These are phyloP conservation scores for Colletotrichum sp. DNA, from an alignment of 2,329 filamentous ascomycete genomes.

Conservation along the genomic window DNA sequence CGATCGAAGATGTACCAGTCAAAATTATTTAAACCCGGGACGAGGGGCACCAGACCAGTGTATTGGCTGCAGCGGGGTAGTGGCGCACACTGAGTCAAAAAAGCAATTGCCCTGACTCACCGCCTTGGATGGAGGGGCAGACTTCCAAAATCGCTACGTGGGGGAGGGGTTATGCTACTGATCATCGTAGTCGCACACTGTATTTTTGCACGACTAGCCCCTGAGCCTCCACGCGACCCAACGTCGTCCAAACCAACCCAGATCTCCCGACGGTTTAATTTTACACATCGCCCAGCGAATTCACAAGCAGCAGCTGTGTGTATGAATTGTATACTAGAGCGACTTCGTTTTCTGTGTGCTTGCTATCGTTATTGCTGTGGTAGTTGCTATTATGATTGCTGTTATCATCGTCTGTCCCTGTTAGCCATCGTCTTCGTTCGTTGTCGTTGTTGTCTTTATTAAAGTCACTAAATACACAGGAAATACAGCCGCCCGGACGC, in stretches of 20 bases:
- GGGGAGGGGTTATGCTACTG: slow-evolving; percentile 6
- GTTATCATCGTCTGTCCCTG: too few species aligned
- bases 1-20: slow-evolving; percentile 5
- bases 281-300: not conserved
- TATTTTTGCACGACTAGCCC: not conserved
- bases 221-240: not conserved
- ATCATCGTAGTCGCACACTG: not conserved
- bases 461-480: too few species aligned
- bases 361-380: too few species aligned
- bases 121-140: slow-evolving; percentile 18
- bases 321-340: not conserved
- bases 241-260: not conserved
- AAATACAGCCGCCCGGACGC: too few species aligned
- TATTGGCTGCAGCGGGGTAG: slow-evolving; percentile 20
- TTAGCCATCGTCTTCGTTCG: too few species aligned
- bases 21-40: slow-evolving; percentile 8
- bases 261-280: not conserved
- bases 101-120: slow-evolving; percentile 20
- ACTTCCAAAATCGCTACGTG: not conserved
- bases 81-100: slow-evolving; percentile 11
- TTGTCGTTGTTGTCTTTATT: too few species aligned
- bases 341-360: not conserved
- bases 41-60: slow-evolving; percentile 16
- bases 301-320: too few species aligned
- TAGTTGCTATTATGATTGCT: too few species aligned